A percentile compares a stretch with the other conserved stretches of the same genome.
Evolutionary conservation across 2,329 filamentous ascomycete species (phyloP).

Genomic region (Trichoderma guizhouense): DNA sequence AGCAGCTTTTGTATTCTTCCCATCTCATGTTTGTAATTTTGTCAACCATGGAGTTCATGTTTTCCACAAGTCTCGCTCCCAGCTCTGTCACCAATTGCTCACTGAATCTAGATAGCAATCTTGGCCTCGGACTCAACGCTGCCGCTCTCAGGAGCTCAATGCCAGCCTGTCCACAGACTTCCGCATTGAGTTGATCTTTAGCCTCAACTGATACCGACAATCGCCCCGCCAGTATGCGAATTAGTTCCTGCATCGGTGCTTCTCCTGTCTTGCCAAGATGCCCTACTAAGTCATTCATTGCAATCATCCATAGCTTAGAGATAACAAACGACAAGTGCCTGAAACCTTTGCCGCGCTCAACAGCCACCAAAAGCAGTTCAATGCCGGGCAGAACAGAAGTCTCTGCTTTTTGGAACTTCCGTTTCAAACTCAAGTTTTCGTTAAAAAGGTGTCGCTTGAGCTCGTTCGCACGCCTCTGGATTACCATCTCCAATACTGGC

Average conservation of each 20-base stretch:
- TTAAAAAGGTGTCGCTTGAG: not conserved
- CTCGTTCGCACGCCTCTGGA: not conserved
- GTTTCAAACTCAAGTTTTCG: not conserved
- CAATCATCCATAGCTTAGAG: not conserved
- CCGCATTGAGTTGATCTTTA: not conserved
- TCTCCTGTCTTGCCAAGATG: not conserved
- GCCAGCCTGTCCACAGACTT: not conserved
- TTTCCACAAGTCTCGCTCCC: not conserved
- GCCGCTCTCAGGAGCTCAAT: not conserved
- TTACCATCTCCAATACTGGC: not conserved
- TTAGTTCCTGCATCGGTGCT: not conserved
- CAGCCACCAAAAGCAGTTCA: not conserved
- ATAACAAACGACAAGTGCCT: not conserved
- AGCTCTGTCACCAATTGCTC: not conserved
- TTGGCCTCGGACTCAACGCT: not conserved
- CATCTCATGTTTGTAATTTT: not conserved
- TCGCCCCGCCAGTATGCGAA: not conserved
- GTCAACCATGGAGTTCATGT: not conserved
- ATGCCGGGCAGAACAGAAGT: not conserved
- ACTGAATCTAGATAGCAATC: not conserved
- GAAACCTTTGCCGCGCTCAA: not conserved
- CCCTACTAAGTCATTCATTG: not conserved
- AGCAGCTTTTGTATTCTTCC: not conserved
- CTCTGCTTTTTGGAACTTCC: not conserved
- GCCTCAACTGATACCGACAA: not conserved